Base-by-base conservation (phyloP, 345 rosid species). In the Eutrema heterophyllum region DNA sequence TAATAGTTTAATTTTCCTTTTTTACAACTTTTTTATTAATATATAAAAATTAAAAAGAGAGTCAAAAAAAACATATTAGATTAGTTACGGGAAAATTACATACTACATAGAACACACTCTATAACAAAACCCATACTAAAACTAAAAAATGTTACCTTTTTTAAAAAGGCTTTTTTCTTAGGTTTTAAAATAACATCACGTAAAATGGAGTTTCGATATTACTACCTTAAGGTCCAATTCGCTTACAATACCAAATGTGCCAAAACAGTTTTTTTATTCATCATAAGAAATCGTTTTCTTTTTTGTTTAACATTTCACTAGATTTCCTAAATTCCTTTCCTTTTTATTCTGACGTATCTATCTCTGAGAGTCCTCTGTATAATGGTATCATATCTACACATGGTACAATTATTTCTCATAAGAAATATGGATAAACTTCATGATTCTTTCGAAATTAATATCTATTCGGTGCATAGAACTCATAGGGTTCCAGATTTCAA, bases 401-500 rank as follows among this genome's bases (percentile, higher is more conserved):
- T 51, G 54, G 45, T 61, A 9, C 67, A 48, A 60, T 38, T 39
- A 59, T n/a, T 59, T 10, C 30, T 33, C 7, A 49, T 48, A 71
- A 35, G 38, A 30, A 50, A 39, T 39, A 72, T 64, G 46, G 39
- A 64, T 52, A 52, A 32, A 35, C 48, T 63, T 72, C 56, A 64
- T 64, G 64, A 43, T 64, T 32, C n/a, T 30, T 38, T 61, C n/a
- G n/a, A 29, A 5, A 51, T 26, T 11, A 50, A 14, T 11, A 5
- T 48, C 27, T 5, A 26, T 62, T 2, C 3, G 4, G 45, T 58
- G 50, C 29, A 48, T 49, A 32, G 29, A 29, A 27, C 7, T 44
- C 46, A 35, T 43, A 73, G 38, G 30, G 57, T 9, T 44, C 40
- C 26, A 9, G 38, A 59, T 64, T 55, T 73, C 51, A 35, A 54